Evolutionary conservation across 495 filamentous ascomycete genomes (phyloP), one percentile per base, ranked within the genome.

Genomic region (Neurospora pannonica): DNA sequence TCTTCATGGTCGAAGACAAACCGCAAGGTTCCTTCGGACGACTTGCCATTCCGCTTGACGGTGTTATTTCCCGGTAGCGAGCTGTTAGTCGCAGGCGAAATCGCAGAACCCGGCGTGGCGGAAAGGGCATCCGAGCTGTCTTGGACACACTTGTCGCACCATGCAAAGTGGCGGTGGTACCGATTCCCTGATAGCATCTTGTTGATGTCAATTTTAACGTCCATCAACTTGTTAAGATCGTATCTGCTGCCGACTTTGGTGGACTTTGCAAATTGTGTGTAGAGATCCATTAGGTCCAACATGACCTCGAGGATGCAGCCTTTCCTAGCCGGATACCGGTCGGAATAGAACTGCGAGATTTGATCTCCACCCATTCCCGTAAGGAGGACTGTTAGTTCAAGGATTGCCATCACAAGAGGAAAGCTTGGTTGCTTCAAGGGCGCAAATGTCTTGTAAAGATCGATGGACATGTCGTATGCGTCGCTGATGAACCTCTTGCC

Each of bases 381-480:
- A 36, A 98, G 79, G 34, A 92, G 88, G 2, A 90, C 87, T 2
- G 94, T 90, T 46, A 98, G 88, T 81, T 97, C 94, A 3, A 97
- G 83, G 77, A 92, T 89, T n/a, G 90, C 90, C 69, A 96, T 84
- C 4, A 94, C 94, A 84, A 97, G 90, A 5, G 93, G 91, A 24
- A 90, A 86, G 5, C 91, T 90, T 0, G 89, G 91, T 74, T 97
- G 93, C 82, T 98, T 98, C 40, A 98, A 84, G 21, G 95, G 96
- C 7, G 92, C 91, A 81, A 93, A 97, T 5, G 96, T 99, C 76
- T 94, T 93, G 81, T 98, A 97, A 21, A 97, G 84, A 81, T 99
- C 96, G 71, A 94, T 86, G 15, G 90, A 92, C 76, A 97, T 92
- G 79, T 92, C 90, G 82, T 93, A 97, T 0, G 93, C 92, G 5